Evolutionary conservation across 2,329 filamentous ascomycete genomes (phyloP).

Genomic region (Phialemoniopsis sp.): DNA sequence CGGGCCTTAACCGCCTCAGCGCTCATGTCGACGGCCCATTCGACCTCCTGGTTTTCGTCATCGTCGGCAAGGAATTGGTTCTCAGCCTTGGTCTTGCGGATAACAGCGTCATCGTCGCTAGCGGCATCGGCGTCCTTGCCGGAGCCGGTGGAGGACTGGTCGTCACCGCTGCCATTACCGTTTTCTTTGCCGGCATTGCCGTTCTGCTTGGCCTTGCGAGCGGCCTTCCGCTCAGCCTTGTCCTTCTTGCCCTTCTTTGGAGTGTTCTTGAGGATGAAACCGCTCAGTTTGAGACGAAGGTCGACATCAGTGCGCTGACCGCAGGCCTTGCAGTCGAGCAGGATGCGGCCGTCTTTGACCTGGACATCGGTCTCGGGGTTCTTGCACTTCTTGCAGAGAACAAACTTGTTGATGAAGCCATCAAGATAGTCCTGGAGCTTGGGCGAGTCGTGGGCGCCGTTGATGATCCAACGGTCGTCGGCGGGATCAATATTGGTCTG

Average conservation of each 20-base stretch:
- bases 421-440: slow-evolving; percentile 98
- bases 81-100: slow-evolving; percentile 72
- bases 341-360: slow-evolving; percentile 89
- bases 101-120: slow-evolving; percentile 76
- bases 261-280: slow-evolving; percentile 95
- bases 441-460: slow-evolving; percentile 88
- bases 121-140: slow-evolving; percentile 57
- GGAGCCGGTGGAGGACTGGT: slow-evolving; percentile 42
- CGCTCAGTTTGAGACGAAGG: slow-evolving; percentile 89
- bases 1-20: slow-evolving; percentile 93
- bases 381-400: slow-evolving; percentile 99
- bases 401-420: slow-evolving; percentile 97
- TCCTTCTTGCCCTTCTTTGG: slow-evolving; percentile 95
- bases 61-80: slow-evolving; percentile 42
- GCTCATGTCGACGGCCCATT: slow-evolving; percentile 97
- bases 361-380: slow-evolving; percentile 96
- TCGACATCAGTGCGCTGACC: slow-evolving; percentile 91
- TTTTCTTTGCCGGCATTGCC: slow-evolving; percentile 53
- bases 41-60: slow-evolving; percentile 76
- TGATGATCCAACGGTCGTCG: slow-evolving; percentile 99
- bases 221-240: slow-evolving; percentile 88
- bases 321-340: slow-evolving; percentile 97
- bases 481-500: slow-evolving; percentile 97
- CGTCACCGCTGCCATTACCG: slow-evolving; percentile 58
- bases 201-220: slow-evolving; percentile 82